Evolutionary conservation across 148 eudicot species (phyloP), one percentile per base, ranked within the genome.

Genomic region (Rhododendron kiyosumense): DNA sequence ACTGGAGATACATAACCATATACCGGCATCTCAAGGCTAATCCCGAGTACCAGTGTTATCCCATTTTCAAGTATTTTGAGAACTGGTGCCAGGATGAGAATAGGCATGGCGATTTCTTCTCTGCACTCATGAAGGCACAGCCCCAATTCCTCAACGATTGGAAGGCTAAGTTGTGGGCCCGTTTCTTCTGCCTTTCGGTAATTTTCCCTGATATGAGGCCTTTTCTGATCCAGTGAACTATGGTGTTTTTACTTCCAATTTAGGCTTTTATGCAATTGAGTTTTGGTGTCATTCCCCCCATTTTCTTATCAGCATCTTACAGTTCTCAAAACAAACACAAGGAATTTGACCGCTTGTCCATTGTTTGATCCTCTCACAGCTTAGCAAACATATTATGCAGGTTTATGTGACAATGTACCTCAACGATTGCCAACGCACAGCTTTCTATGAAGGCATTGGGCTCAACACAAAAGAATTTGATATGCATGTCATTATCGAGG

Each of bases 41-140:
- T 87, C 99, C 98, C 0, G 95, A 97, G 91, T 95, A 90, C 90
- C 98, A 95, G 82, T 91, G 92, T 63, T 97, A 97, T 86, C 99
- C 99, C 4, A 95, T 95, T 83, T 95, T 97, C 91, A 95, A 97
- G 86, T 97, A 95, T 91, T 97, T 97, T 75, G 99, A 97, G 94
- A 97, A 97, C 94, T 97, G 99, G 99, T 97, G 99, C 92, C 99
- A 97, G 85, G 99, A 97, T 88, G 99, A 95, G 92, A 95, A 97
- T 87, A 92, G 99, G 12, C 99, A 97, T 63, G 98, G 99, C 30
- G 99, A 97, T 90, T 97, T 97, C 94, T 97, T 97, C 93, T 97
- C 99, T 77, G 99, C 99, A 14, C 90, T 97, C 84, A 88, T 97
- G 92, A 97, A 97, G 89, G 98, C 99, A 11, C 99, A 97, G 90